Evolutionary conservation across 139 green algal species (phyloP).

Genomic region (Raphidocelis subcapitata): DNA sequence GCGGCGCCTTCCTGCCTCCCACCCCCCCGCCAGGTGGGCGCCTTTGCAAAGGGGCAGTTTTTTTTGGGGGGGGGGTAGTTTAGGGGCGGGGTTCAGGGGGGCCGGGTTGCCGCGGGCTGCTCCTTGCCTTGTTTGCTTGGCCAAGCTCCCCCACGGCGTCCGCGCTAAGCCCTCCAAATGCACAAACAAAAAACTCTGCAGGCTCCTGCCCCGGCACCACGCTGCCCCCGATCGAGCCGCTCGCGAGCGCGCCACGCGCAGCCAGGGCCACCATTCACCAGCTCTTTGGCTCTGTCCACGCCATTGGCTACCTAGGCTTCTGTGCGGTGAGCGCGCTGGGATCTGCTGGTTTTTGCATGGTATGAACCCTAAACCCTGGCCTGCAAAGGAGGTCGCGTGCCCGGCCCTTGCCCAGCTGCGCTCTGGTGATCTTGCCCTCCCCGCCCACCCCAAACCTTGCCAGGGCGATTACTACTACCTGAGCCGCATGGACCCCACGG

Average conservation of each 20-base stretch:
- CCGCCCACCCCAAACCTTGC: too few species aligned
- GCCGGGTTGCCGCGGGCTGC: too few species aligned
- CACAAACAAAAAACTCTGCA: too few species aligned
- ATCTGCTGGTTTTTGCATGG: too few species aligned
- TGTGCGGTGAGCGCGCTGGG: slow-evolving; percentile 8
- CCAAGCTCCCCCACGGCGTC: too few species aligned
- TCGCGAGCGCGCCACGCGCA: background rate
- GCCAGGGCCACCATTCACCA: background rate
- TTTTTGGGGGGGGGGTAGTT: background rate
- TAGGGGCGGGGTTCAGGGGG: too few species aligned
- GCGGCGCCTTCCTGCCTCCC: background rate
- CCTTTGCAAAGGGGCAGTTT: background rate
- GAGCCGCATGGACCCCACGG: background rate
- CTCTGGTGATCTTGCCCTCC: too few species aligned
- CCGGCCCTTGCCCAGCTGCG: too few species aligned
- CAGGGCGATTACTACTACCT: slow-evolving; percentile 26
- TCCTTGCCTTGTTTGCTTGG: too few species aligned
- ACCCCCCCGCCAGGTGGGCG: background rate
- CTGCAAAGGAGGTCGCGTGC: too few species aligned
- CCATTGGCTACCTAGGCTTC: slow-evolving; percentile 3
- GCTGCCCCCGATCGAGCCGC: slow-evolving; percentile 2
- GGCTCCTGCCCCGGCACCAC: background rate
- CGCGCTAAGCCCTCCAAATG: too few species aligned
- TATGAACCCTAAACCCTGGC: too few species aligned
- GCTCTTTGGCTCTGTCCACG: slow-evolving; percentile 5